These are phyloP conservation scores for Trichoderma koningiopsis DNA, from an alignment of 2,329 filamentous ascomycete genomes.

Conservation along the genomic window DNA sequence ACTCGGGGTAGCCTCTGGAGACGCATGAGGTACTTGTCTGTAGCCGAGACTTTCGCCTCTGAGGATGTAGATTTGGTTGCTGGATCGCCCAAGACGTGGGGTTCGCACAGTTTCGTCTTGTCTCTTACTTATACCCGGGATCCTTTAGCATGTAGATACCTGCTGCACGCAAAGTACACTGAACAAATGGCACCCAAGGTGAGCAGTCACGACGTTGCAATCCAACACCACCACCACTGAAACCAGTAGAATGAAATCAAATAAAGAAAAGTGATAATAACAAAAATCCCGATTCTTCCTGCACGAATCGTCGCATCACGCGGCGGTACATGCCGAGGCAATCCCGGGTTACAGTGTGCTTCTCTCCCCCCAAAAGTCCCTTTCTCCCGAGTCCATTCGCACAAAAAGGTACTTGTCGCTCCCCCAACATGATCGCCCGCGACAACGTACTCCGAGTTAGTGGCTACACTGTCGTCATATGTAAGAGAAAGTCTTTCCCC, in stretches of 20 bases:
- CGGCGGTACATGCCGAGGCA: conserved; percentile 15
- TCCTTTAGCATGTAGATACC: neutral
- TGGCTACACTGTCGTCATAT: neutral
- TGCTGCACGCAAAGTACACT: neutral
- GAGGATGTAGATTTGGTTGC: neutral
- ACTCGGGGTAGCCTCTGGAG: neutral
- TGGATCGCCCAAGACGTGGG: neutral
- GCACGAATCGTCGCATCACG: neutral
- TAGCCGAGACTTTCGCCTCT: neutral
- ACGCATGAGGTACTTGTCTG: neutral
- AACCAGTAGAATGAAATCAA: neutral
- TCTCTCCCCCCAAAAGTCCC: conserved; percentile 1
- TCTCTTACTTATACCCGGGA: neutral
- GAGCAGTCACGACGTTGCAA: neutral
- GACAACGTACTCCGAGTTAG: neutral
- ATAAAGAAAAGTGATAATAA: neutral
- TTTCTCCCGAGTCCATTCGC: neutral
- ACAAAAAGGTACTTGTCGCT: neutral
- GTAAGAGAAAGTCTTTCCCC: neutral
- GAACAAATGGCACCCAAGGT: neutral
- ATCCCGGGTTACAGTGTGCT: neutral
- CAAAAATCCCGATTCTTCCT: neutral
- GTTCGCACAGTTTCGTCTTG: neutral
- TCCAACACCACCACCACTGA: neutral
- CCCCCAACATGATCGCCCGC: neutral